Conservation (phyloP, 495 filamentous ascomycete genomes). For the Podospora anserina region DNA sequence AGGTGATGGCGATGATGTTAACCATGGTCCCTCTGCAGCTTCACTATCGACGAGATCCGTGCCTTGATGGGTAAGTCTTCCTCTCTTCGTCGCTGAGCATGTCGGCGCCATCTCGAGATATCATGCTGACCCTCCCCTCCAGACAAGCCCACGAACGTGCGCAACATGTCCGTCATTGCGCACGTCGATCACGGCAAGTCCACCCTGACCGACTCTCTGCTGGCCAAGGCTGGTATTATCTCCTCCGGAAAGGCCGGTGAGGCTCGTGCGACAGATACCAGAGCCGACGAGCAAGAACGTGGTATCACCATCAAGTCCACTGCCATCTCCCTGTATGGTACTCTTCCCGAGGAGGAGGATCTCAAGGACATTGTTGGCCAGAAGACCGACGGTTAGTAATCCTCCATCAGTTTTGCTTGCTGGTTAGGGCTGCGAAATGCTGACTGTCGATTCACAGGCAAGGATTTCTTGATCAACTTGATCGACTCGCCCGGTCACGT, state of each 20-base stretch:
- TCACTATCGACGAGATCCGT: conserved; percentile 98
- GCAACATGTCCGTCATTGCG: conserved; percentile 99
- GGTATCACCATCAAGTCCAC: conserved; percentile 99
- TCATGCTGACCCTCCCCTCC: conserved; percentile 18
- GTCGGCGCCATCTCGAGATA: neutral
- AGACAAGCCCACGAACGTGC: conserved; percentile 95
- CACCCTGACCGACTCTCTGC: conserved; percentile 96
- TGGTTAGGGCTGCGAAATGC: neutral
- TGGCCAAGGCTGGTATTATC: conserved; percentile 99
- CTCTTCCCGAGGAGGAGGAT: conserved; percentile 77
- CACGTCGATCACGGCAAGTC: conserved; percentile 99
- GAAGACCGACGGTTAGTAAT: conserved; percentile 60
- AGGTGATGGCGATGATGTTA: conserved; percentile 22
- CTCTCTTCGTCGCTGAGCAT: conserved; percentile 2
- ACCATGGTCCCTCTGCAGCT: conserved; percentile 59
- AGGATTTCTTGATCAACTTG: conserved; percentile 99
- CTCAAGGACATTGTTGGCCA: conserved; percentile 88
- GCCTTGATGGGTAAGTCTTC: conserved; percentile 63
- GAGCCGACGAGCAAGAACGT: conserved; percentile 96
- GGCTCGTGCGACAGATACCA: conserved; percentile 92
- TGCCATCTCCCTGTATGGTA: conserved; percentile 95
- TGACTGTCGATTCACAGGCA: conserved; percentile 42
- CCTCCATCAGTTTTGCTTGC: neutral
- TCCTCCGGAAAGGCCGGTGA: conserved; percentile 96
- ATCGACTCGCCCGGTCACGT: conserved; percentile 99